Percentiles rank a stretch among this genome's conserved stretches.
Evolutionary conservation across 2,329 filamentous ascomycete genomes (phyloP).

Genomic region (Mariannaea sp.): DNA sequence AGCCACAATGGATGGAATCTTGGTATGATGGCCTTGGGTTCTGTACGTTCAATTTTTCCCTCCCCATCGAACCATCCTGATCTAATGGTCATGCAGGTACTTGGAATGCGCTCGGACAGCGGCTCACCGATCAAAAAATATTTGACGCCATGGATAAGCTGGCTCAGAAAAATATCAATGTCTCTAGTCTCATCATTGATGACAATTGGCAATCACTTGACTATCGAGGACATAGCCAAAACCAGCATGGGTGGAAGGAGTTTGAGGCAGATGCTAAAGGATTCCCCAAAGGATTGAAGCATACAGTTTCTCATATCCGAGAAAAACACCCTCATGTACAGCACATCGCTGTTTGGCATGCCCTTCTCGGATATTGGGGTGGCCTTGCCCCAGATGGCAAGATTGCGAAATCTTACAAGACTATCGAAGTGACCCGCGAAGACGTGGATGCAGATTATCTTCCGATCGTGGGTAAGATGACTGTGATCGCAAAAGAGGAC

Average conservation of each 20-base stretch:
- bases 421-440: conserved; percentile 60
- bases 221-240: conserved; percentile 54
- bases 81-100: conserved; percentile 59
- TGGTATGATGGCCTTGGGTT: conserved; percentile 95
- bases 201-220: conserved; percentile 92
- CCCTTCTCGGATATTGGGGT: conserved; percentile 88
- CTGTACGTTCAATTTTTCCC: conserved; percentile 57
- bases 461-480: conserved; percentile 67
- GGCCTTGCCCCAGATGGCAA: conserved; percentile 77
- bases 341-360: conserved; percentile 94
- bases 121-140: conserved; percentile 80
- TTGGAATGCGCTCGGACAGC: conserved; percentile 90
- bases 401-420: conserved; percentile 80
- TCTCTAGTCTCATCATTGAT: conserved; percentile 90
- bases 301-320: conserved; percentile 71
- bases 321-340: conserved; percentile 71
- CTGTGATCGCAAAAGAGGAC: conserved; percentile 75
- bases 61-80: not conserved
- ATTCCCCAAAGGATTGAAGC: conserved; percentile 81
- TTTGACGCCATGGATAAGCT: conserved; percentile 74
- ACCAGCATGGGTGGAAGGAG: conserved; percentile 70
- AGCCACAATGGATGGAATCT: conserved; percentile 73
- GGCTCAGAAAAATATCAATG: conserved; percentile 71
- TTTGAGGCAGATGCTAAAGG: conserved; percentile 83
- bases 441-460: conserved; percentile 53